Evolutionary conservation across 352 stramenopile species (phyloP).

Genomic region (Plasmopara viticola): DNA sequence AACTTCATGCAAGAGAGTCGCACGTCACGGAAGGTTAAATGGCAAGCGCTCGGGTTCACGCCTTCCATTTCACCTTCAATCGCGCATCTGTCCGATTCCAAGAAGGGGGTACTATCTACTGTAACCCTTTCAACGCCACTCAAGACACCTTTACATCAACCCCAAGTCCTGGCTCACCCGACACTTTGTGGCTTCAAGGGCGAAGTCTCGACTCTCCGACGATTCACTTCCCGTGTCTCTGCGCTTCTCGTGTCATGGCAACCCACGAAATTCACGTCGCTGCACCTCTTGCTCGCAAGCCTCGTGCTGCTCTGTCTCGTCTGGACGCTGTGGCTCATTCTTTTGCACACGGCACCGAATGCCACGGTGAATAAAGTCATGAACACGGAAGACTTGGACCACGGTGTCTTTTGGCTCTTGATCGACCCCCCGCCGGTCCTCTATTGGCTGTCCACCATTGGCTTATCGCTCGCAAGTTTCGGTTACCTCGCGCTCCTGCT

Average conservation of each 20-base stretch:
- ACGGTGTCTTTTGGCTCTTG: slow-evolving; percentile 30
- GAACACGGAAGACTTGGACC: slow-evolving; percentile 23
- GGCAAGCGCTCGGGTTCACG: slow-evolving; percentile 3
- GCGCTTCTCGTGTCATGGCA: slow-evolving; percentile 1
- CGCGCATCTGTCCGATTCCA: slow-evolving; percentile 3
- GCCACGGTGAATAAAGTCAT: slow-evolving; percentile 27
- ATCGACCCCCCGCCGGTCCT: slow-evolving; percentile 14
- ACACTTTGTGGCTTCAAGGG: neutral
- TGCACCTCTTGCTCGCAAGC: slow-evolving; percentile 9
- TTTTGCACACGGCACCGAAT: slow-evolving; percentile 18
- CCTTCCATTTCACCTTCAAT: slow-evolving; percentile 3
- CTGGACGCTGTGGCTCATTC: slow-evolving; percentile 25
- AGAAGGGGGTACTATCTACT: neutral
- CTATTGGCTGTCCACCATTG: slow-evolving; percentile 6
- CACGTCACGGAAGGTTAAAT: slow-evolving; percentile 5
- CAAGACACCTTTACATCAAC: neutral
- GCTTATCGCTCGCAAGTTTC: slow-evolving; percentile 11
- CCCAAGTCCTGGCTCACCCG: neutral
- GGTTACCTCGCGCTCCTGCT: slow-evolving; percentile 15
- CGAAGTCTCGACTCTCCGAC: slow-evolving; percentile 7
- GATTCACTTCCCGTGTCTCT: slow-evolving; percentile 2
- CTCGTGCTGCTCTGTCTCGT: slow-evolving; percentile 13
- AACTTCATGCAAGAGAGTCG: too few relatives aligned
- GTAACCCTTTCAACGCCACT: neutral
- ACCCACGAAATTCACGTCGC: slow-evolving; percentile 5